These are phyloP conservation scores for Noccaea caerulescens DNA, from an alignment of 345 rosid species.

Conservation along the genomic window DNA sequence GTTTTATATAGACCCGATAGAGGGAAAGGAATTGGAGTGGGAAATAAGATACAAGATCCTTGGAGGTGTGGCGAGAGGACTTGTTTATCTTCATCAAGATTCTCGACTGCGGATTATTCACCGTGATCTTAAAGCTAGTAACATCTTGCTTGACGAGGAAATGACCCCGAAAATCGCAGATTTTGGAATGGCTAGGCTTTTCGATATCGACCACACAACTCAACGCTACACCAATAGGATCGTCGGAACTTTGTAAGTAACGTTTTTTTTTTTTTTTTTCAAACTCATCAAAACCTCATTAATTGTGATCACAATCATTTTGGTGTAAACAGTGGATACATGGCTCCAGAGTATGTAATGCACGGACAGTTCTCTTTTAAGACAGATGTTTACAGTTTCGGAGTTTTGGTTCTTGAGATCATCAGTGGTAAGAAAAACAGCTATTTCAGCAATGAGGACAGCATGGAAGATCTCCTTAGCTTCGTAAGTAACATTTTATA, in stretches of 20 bases:
- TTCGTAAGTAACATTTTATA: conserved; percentile 44
- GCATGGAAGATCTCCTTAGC: conserved; percentile 46
- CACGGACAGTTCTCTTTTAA: conserved; percentile 56
- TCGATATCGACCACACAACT: conserved; percentile 45
- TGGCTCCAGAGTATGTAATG: conserved; percentile 64
- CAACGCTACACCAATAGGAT: conserved; percentile 49
- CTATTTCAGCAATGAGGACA: conserved; percentile 29
- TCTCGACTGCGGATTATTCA: conserved; percentile 60
- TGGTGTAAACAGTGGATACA: conserved; percentile 51
- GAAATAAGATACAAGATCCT: conserved; percentile 38
- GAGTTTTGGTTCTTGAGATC: conserved; percentile 62
- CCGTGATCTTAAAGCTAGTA: conserved; percentile 66
- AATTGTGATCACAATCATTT: background rate
- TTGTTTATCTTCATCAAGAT: conserved; percentile 54
- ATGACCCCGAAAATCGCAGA: conserved; percentile 69
- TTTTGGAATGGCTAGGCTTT: conserved; percentile 58
- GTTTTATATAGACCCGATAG: conserved; percentile 37
- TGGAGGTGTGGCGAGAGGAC: conserved; percentile 43
- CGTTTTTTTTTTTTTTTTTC: too few relatives aligned
- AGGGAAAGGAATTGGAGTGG: conserved; percentile 39
- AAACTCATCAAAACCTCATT: background rate
- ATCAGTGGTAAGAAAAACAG: conserved; percentile 52
- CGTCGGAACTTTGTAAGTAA: conserved; percentile 55
- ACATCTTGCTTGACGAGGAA: conserved; percentile 48
- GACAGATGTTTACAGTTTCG: conserved; percentile 65